Evolutionary conservation across 2,329 filamentous ascomycete genomes (phyloP).

Genomic region (Cephalotrichum gorgonifer): DNA sequence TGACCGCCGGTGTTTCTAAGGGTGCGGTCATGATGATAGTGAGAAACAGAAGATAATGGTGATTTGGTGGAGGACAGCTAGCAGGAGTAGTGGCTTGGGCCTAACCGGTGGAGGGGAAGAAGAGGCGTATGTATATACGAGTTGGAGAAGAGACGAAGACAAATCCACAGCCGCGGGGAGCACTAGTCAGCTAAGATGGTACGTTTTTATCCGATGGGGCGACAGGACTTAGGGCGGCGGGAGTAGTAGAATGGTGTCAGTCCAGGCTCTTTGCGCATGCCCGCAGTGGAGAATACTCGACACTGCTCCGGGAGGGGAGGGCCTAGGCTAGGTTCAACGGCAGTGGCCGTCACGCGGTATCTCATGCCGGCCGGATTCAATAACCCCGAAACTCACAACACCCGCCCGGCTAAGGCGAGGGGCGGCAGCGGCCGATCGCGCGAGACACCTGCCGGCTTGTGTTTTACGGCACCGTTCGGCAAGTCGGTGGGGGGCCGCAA

Average conservation of each 20-base stretch:
- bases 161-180: background rate
- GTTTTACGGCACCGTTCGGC: background rate
- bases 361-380: background rate
- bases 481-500: background rate
- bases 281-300: background rate
- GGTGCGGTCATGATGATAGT: slow-evolving; percentile 7
- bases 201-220: too few relatives aligned
- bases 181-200: background rate
- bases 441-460: background rate
- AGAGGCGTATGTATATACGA: background rate
- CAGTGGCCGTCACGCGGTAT: background rate
- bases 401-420: too few relatives aligned
- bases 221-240: too few relatives aligned
- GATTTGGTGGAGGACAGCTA: background rate
- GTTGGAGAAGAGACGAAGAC: background rate
- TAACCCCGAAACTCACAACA: too few relatives aligned
- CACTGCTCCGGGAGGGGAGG: background rate
- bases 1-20: slow-evolving; percentile 1
- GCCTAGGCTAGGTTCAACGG: background rate
- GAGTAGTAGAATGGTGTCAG: too few relatives aligned
- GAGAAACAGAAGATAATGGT: background rate
- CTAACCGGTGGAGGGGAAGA: background rate
- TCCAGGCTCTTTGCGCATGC: too few relatives aligned
- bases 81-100: background rate
- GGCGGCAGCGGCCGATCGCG: too few relatives aligned